These are phyloP conservation scores for Penicillium bialowiezense DNA, from an alignment of 495 filamentous ascomycete genomes.

Conservation along the genomic window DNA sequence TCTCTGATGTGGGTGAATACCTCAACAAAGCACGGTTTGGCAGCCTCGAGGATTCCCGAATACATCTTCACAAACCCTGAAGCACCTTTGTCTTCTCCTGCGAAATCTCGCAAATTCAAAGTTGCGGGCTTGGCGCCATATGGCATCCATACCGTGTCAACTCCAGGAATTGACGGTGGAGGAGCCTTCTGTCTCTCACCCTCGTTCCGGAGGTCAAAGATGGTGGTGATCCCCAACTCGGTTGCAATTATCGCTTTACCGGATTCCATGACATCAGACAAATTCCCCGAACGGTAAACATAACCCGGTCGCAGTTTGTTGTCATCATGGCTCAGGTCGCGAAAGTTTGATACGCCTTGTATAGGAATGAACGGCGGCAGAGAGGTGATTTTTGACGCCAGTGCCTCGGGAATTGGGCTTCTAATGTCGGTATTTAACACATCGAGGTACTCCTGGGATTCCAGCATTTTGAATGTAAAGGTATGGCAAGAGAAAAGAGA, in stretches of 20 bases:
- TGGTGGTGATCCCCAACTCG: conserved; percentile 52
- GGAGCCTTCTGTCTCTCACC: conserved; percentile 41
- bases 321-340: conserved; percentile 50
- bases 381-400: conserved; percentile 28
- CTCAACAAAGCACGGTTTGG: conserved; percentile 23
- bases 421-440: conserved; percentile 30
- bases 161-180: conserved; percentile 34
- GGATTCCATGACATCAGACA: conserved; percentile 43
- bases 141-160: conserved; percentile 47
- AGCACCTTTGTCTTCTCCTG: conserved; percentile 51
- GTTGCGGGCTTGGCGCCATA: conserved; percentile 25
- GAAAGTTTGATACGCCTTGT: conserved; percentile 50
- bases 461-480: conserved; percentile 11
- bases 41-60: conserved; percentile 41
- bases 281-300: conserved; percentile 52
- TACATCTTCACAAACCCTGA: conserved; percentile 56
- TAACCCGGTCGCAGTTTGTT: conserved; percentile 39
- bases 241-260: conserved; percentile 48
- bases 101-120: conserved; percentile 53
- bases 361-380: conserved; percentile 52
- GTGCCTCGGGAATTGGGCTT: conserved; percentile 20
- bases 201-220: conserved; percentile 69
- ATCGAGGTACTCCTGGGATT: conserved; percentile 17
- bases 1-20: conserved; percentile 44
- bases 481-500: neutral